These are phyloP conservation scores for Pseudopithomyces chartarum DNA, from an alignment of 2,329 filamentous ascomycete species.

Conservation along the genomic window DNA sequence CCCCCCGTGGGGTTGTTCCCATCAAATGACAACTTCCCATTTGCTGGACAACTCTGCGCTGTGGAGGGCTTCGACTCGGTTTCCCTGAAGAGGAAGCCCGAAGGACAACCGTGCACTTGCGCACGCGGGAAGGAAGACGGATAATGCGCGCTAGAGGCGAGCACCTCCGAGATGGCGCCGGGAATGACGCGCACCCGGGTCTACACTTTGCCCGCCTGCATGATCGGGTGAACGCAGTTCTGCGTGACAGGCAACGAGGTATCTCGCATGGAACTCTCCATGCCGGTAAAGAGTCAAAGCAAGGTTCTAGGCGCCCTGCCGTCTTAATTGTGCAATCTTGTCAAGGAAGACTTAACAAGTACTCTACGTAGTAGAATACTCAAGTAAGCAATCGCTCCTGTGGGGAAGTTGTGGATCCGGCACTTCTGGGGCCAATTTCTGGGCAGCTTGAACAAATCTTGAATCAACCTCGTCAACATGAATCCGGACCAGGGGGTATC, in stretches of 20 bases:
- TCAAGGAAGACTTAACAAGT: no score
- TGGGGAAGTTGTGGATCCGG: not conserved
- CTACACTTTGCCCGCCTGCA: not conserved
- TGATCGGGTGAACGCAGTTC: not conserved
- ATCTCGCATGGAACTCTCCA: no score
- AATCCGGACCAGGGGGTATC: not conserved
- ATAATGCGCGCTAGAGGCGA: not conserved
- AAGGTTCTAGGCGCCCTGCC: no score
- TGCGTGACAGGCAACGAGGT: no score
- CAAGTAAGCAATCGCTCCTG: not conserved
- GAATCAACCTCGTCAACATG: constrained; percentile 6
- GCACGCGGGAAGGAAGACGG: not conserved
- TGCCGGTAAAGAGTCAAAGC: no score
- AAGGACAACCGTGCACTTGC: not conserved
- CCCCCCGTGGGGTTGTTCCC: constrained; percentile 12
- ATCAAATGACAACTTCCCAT: not conserved
- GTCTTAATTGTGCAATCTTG: no score
- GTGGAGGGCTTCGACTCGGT: not conserved
- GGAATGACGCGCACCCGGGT: not conserved
- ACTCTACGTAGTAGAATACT: no score
- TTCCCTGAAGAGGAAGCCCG: constrained; percentile 8
- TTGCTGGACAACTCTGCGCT: not conserved
- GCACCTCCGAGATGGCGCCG: constrained; percentile 5
- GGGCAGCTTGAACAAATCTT: not conserved
- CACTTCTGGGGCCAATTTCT: not conserved